phyloP scores from a whole-genome alignment of 768 basidiomycete species.

The Termitomyces sp. region DNA sequence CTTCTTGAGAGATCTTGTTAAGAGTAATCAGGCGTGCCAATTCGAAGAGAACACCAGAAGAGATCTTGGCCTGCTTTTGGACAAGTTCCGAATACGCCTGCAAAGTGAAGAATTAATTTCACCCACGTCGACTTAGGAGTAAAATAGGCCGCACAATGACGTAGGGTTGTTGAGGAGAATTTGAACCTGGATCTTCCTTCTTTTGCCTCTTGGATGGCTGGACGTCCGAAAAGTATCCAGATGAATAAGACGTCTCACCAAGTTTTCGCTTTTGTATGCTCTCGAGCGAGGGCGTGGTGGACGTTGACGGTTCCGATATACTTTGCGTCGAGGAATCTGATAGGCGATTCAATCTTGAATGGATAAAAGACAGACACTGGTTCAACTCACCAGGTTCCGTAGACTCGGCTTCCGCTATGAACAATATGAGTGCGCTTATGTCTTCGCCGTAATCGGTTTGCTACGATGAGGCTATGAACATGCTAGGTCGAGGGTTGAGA shows the following conservation, averaged over 20 bases:
- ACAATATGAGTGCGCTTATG: conserved; percentile 1
- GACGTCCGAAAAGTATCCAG: background rate
- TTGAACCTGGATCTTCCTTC: background rate
- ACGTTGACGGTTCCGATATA: conserved; percentile 16
- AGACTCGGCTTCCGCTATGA: background rate
- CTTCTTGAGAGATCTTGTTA: conserved; percentile 19
- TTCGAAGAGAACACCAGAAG: conserved; percentile 48
- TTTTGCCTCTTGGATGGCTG: conserved; percentile 7
- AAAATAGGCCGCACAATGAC: conserved; percentile 16
- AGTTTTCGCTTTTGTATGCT: conserved; percentile 30
- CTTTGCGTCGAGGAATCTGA: conserved; percentile 4
- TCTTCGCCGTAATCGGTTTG: conserved; percentile 12
- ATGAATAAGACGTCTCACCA: background rate
- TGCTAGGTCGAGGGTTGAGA: background rate
- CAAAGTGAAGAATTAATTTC: no score
- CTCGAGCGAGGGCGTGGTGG: conserved; percentile 15
- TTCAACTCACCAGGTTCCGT: background rate
- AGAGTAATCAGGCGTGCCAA: conserved; percentile 39
- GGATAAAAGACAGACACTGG: background rate
- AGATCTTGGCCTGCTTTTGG: conserved; percentile 17
- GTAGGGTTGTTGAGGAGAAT: conserved; percentile 8
- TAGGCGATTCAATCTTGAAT: background rate
- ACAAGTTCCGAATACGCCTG: conserved; percentile 14
- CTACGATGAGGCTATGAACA: background rate
- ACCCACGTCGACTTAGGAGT: background rate